Evolutionary conservation across 2,329 filamentous ascomycete genomes (phyloP).

Genomic region (Botrytis sinoallii): DNA sequence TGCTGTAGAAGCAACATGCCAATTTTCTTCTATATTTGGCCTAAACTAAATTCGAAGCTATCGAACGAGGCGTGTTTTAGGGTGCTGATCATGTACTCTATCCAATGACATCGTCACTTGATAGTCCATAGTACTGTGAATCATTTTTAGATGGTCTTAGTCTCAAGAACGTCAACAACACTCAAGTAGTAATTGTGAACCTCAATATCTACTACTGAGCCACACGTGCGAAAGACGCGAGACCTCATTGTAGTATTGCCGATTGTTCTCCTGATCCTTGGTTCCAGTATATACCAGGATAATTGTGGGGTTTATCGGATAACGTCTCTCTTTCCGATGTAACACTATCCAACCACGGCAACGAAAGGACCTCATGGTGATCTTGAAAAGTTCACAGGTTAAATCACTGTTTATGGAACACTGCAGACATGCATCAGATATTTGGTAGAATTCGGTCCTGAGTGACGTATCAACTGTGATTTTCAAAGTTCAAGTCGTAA

Average conservation of each 20-base stretch:
- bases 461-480: background rate
- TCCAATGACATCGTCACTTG: conserved; percentile 15
- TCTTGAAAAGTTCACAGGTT: background rate
- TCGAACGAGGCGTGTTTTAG: background rate
- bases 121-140: conserved; percentile 6
- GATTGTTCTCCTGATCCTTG: conserved; percentile 3
- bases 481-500: background rate
- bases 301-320: background rate
- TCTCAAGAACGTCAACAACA: background rate
- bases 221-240: conserved; percentile 17
- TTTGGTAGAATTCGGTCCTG: background rate
- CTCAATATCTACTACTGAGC: background rate
- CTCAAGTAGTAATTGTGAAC: background rate
- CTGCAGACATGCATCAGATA: background rate
- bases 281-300: background rate
- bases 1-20: conserved; percentile 6
- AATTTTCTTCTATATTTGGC: background rate
- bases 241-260: conserved; percentile 14
- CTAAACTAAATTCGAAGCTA: background rate
- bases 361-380: conserved; percentile 2
- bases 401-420: background rate
- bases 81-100: background rate
- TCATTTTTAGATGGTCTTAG: background rate
- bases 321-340: conserved; percentile 5
- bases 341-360: conserved; percentile 14